phyloP scores from a whole-genome alignment of 495 filamentous ascomycete species.

The Penicillium egyptiacum region DNA sequence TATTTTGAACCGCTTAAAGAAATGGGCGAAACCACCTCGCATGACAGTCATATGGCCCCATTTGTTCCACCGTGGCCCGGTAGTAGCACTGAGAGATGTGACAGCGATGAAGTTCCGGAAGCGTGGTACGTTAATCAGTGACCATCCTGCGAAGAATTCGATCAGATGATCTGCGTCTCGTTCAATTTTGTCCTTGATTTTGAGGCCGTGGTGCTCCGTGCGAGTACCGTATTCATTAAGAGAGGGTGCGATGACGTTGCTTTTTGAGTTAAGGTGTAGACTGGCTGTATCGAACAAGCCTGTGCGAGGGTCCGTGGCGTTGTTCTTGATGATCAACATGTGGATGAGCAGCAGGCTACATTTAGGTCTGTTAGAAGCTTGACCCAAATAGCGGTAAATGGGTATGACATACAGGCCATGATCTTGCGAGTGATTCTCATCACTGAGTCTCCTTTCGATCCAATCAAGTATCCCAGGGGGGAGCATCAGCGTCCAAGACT shows the following conservation, averaged over 20 bases:
- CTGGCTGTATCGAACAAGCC: constrained; percentile 14
- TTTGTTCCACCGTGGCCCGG: constrained; percentile 24
- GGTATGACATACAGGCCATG: constrained; percentile 3
- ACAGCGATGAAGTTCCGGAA: constrained; percentile 36
- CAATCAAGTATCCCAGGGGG: constrained; percentile 43
- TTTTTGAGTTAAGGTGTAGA: constrained; percentile 19
- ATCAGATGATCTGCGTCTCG: constrained; percentile 40
- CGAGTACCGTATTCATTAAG: constrained; percentile 26
- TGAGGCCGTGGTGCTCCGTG: constrained; percentile 17
- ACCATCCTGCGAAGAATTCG: constrained; percentile 49
- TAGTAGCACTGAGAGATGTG: constrained; percentile 12
- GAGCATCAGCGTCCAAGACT: constrained; percentile 43
- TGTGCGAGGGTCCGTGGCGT: constrained; percentile 8
- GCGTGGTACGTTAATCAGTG: constrained; percentile 31
- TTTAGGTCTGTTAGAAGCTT: background rate
- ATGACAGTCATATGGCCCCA: constrained; percentile 36
- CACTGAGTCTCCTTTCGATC: constrained; percentile 28
- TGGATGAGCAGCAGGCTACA: background rate
- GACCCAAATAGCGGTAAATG: background rate
- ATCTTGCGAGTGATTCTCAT: constrained; percentile 2
- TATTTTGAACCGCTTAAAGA: constrained; percentile 7
- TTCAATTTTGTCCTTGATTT: constrained; percentile 24
- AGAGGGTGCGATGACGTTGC: constrained; percentile 25
- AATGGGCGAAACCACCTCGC: background rate
- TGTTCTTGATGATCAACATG: constrained; percentile 27